A percentile compares a stretch with the other conserved stretches of the same genome.
phyloP scores from a whole-genome alignment of 1,139 yeast genomes.

The Saccharomyces hybrid region DNA sequence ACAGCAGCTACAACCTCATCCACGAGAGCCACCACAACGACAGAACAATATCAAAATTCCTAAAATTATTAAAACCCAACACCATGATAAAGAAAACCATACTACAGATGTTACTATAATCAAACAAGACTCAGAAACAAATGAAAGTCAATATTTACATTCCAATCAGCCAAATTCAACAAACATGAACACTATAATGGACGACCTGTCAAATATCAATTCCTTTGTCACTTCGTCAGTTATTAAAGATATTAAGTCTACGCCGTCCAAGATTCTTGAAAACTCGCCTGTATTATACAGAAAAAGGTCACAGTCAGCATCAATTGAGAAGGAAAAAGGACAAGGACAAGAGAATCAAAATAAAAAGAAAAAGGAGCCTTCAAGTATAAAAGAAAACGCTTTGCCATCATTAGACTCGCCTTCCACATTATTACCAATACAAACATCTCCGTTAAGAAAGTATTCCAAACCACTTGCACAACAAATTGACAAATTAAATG shows the following conservation, averaged over 20 bases:
- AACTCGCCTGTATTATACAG: slow-evolving; percentile 20
- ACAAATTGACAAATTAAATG: not conserved
- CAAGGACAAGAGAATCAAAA: not conserved
- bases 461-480: not conserved
- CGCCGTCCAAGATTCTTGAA: slow-evolving; percentile 13
- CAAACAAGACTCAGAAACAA: not conserved
- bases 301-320: slow-evolving; percentile 3
- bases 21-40: no score
- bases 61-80: not conserved
- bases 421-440: not conserved
- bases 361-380: not conserved
- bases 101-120: not conserved
- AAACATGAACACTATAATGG: slow-evolving; percentile 17
- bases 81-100: not conserved
- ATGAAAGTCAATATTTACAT: not conserved
- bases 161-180: slow-evolving; percentile 9
- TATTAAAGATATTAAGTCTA: slow-evolving; percentile 14
- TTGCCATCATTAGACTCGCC: not conserved
- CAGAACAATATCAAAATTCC: not conserved
- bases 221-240: slow-evolving; percentile 24
- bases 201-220: slow-evolving; percentile 20
- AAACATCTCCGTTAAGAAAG: not conserved
- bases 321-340: slow-evolving; percentile 4
- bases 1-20: slow-evolving; percentile 5
- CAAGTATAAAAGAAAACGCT: not conserved